Evolutionary conservation across 1,139 yeast species (phyloP), one percentile per base, ranked within the genome.

Genomic region (Candida sp.): DNA sequence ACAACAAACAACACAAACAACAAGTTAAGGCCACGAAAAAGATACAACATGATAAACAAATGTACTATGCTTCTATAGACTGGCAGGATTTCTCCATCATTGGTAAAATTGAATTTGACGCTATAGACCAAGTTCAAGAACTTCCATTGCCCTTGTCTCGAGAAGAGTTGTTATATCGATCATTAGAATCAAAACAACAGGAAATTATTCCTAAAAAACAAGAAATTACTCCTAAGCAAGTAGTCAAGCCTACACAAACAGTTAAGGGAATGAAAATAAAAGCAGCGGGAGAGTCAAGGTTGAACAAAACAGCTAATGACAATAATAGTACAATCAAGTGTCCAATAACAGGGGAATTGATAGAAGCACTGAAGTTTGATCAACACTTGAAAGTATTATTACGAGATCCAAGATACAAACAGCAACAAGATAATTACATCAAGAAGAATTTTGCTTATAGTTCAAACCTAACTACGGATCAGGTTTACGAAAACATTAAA

Each of bases 61-160:
- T 80, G 23, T 82, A 79, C 39, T 87, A 75, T 63, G 91, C 95
- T 0, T 79, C 85, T 27, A 84, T 89, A 22, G 91, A 91, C 61
- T 93, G 99, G 99, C 84, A 84, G 48, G 88, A 87, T 49, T 90
- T 90, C 57, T 69, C 75, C 2, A 70, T 89, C 15, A 86, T 87
- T 3, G 90, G 84, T 40, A 81, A 84, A 1, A 71, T 89, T 9
- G 79, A 76, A 43, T 85, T 90, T 54, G 81, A 80, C 33, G 82
- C 81, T 2, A 70, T 82, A 1, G 96, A 88, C 58, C 72, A 74
- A 44, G 81, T 77, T 12, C 75, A 77, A 6, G 85, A 80, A 42
- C 65, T 86, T 44, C 80, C 86, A 1, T 61, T 69, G 2, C 93
- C 97, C 0, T 56, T 84, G 45, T 66, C 73, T n/a, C 58, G 81